phyloP scores from a whole-genome alignment of 129 eudicot species.

The Pseudognaphalium luteoalbum region DNA sequence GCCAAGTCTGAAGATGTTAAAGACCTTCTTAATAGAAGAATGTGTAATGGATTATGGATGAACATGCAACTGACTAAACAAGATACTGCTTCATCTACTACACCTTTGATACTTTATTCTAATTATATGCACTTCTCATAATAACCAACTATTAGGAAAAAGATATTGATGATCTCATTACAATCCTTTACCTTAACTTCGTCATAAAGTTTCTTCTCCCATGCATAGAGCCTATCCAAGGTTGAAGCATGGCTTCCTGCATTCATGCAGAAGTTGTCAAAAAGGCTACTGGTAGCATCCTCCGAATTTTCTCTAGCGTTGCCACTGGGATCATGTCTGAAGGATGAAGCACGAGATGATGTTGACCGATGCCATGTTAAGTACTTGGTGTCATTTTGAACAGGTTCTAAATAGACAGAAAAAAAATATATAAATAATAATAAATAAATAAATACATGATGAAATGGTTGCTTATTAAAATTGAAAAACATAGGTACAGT shows the following conservation, averaged over 20 bases:
- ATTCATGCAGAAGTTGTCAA: constrained; percentile 74
- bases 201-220: constrained; percentile 96
- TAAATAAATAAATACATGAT: constrained; percentile 22
- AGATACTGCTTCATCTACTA: background rate
- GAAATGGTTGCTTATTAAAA: background rate
- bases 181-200: constrained; percentile 82
- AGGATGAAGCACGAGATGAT: constrained; percentile 91
- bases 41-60: constrained; percentile 1
- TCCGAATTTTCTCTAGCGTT: constrained; percentile 53
- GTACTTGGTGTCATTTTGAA: constrained; percentile 72
- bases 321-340: constrained; percentile 64
- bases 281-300: constrained; percentile 54
- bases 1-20: background rate
- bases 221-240: constrained; percentile 82
- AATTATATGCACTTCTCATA: background rate
- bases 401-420: constrained; percentile 55
- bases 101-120: background rate
- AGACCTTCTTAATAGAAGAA: background rate
- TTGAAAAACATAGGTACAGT: constrained; percentile 2
- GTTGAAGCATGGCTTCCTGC: constrained; percentile 99
- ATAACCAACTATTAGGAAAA: background rate
- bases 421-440: background rate
- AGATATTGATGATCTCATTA: constrained; percentile 9
- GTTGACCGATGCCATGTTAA: constrained; percentile 92
- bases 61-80: background rate